Percentiles rank a stretch among this genome's conserved stretches.
phyloP scores from a whole-genome alignment of 148 eudicot genomes.

The Diospyros kaki region DNA sequence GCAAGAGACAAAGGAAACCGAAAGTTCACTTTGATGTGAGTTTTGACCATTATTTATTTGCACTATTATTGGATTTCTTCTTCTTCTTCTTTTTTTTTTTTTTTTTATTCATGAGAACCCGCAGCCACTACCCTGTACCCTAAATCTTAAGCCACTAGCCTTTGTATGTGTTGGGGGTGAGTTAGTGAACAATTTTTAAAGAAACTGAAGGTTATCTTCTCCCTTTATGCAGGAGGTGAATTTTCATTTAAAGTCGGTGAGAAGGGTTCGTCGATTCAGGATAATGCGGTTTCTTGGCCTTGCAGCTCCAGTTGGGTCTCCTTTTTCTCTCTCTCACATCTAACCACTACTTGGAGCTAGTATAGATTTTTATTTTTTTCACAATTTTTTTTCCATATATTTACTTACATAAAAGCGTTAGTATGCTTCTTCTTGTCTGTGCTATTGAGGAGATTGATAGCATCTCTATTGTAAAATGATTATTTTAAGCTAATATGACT shows the following conservation, averaged over 20 bases:
- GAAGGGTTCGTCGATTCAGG: conserved; percentile 31
- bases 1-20: conserved; percentile 39
- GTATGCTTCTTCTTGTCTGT: neutral
- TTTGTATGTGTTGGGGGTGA: too few species aligned
- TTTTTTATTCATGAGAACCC: too few species aligned
- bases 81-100: neutral
- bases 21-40: conserved; percentile 47
- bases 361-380: neutral
- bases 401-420: neutral
- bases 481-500: neutral
- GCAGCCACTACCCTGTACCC: too few species aligned
- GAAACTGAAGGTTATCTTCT: neutral
- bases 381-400: neutral
- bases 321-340: conserved; percentile 15
- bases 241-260: conserved; percentile 19
- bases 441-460: neutral
- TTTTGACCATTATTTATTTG: conserved; percentile 1
- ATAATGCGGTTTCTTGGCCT: conserved; percentile 50
- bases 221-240: conserved; percentile 23
- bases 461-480: neutral
- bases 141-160: too few species aligned
- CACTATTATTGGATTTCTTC: neutral
- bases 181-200: too few species aligned
- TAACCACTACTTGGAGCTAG: neutral
- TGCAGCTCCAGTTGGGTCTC: conserved; percentile 50